Base-by-base conservation (phyloP, 2,329 filamentous ascomycete species). In the Curvularia spicifera region DNA sequence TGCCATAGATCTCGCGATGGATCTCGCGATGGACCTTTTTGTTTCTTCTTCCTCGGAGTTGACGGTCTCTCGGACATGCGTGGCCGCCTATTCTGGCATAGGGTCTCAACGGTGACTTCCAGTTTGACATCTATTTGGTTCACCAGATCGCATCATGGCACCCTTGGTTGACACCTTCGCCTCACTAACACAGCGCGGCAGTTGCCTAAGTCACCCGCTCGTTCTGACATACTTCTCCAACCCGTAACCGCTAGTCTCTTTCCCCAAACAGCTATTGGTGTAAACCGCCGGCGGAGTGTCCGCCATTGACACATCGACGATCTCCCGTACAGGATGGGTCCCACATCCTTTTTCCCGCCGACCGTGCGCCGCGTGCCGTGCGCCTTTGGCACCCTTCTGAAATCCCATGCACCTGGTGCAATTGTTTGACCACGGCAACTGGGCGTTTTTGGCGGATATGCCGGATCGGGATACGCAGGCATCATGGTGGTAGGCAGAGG, bases 361-460 rank as follows among this genome's bases (percentile, higher is more conserved):
- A 10, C 29, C 49, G 49, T 51, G 39, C 49, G 26, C 18, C 12
- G 12, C 22, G 4, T 26, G 15, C 48, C 29, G 29, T 33, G n/a
- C 28, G 44, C 31, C 7, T 22, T 31, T 20, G n/a, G n/a, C 45
- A 29, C 8, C 20, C 40, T 15, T 24, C 4, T 13, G 18, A 43
- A 43, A 43, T 46, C 13, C 44, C 44, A 31, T 31, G 26, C 20
- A 20, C 44, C 20, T 28, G 46, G 22, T n/a, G 33, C 74, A 74
- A 43, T 37, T 74, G 73, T 13, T 77, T 51, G 53, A 68, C 70
- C 35, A 76, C 63, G 15, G 15, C 33, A 37, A 15, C 5, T n/a
- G 33, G 33, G 33, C 33, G 3, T 37, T 15, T 37, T 37, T 37
- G 33, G 13, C 12, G 13, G 33, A 33, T 33, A 9, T 13, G 31